A percentile compares a stretch with the other conserved stretches of the same genome.
Evolutionary conservation across 805 yeast species (phyloP).

Genomic region (Metschnikowia dekortorum): DNA sequence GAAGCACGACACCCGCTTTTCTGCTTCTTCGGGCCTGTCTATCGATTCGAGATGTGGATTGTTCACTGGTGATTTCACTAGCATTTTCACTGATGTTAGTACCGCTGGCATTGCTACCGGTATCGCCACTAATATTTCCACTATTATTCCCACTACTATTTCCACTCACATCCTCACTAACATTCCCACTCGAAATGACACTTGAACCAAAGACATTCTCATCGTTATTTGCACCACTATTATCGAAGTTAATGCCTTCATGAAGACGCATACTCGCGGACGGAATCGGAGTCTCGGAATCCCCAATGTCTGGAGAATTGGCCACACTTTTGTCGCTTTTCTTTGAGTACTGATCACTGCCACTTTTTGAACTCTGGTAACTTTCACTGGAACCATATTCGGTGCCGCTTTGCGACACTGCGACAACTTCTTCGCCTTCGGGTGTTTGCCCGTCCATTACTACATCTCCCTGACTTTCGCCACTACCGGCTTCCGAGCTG

Average conservation of each 20-base stretch:
- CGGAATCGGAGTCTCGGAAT: not conserved
- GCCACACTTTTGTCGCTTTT: not conserved
- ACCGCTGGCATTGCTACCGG: too few relatives aligned
- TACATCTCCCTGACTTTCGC: not conserved
- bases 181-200: not conserved
- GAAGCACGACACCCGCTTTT: not conserved
- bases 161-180: not conserved
- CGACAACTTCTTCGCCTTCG: not conserved
- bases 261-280: not conserved
- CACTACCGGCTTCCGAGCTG: not conserved
- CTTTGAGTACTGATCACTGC: not conserved
- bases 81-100: too few relatives aligned
- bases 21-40: not conserved
- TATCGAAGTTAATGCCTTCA: not conserved
- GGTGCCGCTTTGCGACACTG: not conserved
- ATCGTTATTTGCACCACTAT: not conserved
- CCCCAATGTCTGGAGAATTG: not conserved
- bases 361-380: not conserved
- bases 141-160: too few relatives aligned
- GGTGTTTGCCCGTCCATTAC: not conserved
- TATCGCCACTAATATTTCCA: too few relatives aligned
- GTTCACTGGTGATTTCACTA: not conserved
- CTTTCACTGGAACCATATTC: not conserved
- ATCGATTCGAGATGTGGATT: not conserved
- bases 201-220: not conserved